Conservation (phyloP, 495 filamentous ascomycete genomes). For the Arthonia radiata region DNA sequence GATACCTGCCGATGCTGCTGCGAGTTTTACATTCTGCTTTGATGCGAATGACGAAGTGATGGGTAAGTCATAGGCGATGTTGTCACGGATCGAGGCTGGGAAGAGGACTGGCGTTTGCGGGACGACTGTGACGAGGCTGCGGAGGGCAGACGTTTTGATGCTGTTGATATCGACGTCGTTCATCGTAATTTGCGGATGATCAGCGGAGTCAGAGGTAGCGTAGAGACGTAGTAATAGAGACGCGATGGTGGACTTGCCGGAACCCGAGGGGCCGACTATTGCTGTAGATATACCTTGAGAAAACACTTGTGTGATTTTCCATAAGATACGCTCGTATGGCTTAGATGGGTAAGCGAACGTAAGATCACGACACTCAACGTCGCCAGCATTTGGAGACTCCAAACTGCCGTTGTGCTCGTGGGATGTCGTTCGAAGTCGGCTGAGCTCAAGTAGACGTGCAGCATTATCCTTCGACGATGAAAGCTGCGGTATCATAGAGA, state of each 20-base stretch:
- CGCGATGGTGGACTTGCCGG: slow-evolving; percentile 71
- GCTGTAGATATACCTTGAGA: slow-evolving; percentile 35
- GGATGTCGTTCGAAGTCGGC: slow-evolving; percentile 30
- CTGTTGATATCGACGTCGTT: slow-evolving; percentile 24
- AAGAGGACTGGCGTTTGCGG: slow-evolving; percentile 61
- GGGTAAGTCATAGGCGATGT: slow-evolving; percentile 58
- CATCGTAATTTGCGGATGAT: slow-evolving; percentile 24
- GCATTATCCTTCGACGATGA: slow-evolving; percentile 47
- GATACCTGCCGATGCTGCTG: slow-evolving; percentile 45
- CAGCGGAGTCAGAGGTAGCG: slow-evolving; percentile 14
- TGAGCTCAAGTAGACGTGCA: slow-evolving; percentile 45
- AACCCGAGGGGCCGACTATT: slow-evolving; percentile 62
- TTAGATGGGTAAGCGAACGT: slow-evolving; percentile 46
- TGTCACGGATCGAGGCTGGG: slow-evolving; percentile 40
- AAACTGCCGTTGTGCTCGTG: slow-evolving; percentile 32
- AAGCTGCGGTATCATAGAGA: slow-evolving; percentile 53
- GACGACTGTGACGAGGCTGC: slow-evolving; percentile 46
- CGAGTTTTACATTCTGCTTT: slow-evolving; percentile 21
- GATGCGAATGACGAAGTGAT: slow-evolving; percentile 17
- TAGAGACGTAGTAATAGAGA: slow-evolving; percentile 50
- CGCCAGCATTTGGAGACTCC: slow-evolving; percentile 24
- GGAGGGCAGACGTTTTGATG: slow-evolving; percentile 36
- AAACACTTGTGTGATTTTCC: slow-evolving; percentile 34
- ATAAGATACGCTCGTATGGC: slow-evolving; percentile 26
- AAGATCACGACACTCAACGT: slow-evolving; percentile 33